These are phyloP conservation scores for Eimeria praecox DNA, from an alignment of 169 alveolate genomes.

Conservation along the genomic window DNA sequence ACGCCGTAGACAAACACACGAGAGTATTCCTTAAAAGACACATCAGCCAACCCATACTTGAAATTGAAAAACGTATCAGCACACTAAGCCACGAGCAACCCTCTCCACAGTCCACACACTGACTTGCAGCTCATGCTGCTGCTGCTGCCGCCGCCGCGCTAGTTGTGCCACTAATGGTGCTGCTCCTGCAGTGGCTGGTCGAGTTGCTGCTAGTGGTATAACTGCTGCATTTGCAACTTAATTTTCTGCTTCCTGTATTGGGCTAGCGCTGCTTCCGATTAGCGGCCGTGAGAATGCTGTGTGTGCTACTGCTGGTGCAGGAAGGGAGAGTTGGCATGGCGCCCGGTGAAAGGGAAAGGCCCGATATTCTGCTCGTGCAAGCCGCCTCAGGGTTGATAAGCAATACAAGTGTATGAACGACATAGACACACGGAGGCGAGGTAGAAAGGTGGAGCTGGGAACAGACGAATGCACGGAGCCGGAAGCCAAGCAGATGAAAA, in stretches of 20 bases:
- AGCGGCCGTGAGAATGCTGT: not conserved
- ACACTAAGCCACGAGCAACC: not conserved
- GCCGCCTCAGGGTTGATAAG: not conserved
- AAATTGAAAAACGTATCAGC: not conserved
- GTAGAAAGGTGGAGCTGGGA: too few species aligned
- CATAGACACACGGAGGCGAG: too few species aligned
- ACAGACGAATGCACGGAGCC: not conserved
- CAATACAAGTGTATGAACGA: too few species aligned
- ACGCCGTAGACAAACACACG: constrained; percentile 75
- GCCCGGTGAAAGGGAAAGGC: not conserved
- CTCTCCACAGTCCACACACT: not conserved
- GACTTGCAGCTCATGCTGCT: not conserved
- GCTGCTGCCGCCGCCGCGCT: not conserved
- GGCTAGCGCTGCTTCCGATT: not conserved
- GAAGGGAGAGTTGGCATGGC: not conserved
- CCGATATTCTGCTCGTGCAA: not conserved
- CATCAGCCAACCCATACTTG: not conserved
- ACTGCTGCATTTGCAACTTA: too few species aligned
- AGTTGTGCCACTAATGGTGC: not conserved
- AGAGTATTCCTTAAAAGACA: constrained; percentile 72
- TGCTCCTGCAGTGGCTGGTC: not conserved
- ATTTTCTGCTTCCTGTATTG: too few species aligned
- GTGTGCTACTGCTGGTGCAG: not conserved
- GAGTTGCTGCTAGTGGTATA: not conserved
- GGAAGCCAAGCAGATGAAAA: not conserved